Evolutionary conservation across 768 basidiomycete genomes (phyloP).

Genomic region (Suillus alpinus): DNA sequence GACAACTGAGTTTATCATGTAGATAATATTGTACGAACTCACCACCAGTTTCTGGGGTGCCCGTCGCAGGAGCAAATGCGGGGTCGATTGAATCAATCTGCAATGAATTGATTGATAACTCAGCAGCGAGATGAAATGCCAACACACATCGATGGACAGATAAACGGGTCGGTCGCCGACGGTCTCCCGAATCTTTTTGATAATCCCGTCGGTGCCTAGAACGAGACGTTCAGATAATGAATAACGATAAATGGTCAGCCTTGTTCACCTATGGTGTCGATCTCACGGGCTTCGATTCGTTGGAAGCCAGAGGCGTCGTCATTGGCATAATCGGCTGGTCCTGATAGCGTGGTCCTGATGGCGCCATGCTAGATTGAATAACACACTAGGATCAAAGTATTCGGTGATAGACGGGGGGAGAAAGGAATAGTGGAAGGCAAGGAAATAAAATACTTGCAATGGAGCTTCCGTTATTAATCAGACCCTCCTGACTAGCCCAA

Average conservation of each 20-base stretch:
- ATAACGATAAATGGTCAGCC: not conserved
- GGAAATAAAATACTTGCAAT: slow-evolving; percentile 68
- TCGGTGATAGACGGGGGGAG: slow-evolving; percentile 23
- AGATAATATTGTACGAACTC: slow-evolving; percentile 1
- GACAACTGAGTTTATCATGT: slow-evolving; percentile 6
- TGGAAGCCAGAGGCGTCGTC: slow-evolving; percentile 80
- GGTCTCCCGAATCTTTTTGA: slow-evolving; percentile 74
- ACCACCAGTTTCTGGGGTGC: slow-evolving; percentile 82
- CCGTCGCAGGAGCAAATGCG: slow-evolving; percentile 79
- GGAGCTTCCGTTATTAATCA: slow-evolving; percentile 73
- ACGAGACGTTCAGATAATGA: not conserved
- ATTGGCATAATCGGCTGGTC: slow-evolving; percentile 72
- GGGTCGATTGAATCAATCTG: slow-evolving; percentile 82
- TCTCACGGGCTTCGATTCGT: slow-evolving; percentile 80
- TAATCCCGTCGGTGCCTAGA: slow-evolving; percentile 70
- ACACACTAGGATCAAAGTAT: slow-evolving; percentile 75
- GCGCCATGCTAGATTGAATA: slow-evolving; percentile 67
- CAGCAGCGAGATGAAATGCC: slow-evolving; percentile 4
- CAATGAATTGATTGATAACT: not conserved
- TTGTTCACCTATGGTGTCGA: slow-evolving; percentile 68
- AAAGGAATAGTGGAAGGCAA: slow-evolving; percentile 12
- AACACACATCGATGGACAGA: slow-evolving; percentile 69
- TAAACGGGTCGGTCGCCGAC: slow-evolving; percentile 76
- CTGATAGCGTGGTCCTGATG: slow-evolving; percentile 80
- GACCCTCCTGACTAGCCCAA: slow-evolving; percentile 80